Evolutionary conservation across 768 basidiomycete species (phyloP), one percentile per base, ranked within the genome.

Genomic region (Tulasnella sp.): DNA sequence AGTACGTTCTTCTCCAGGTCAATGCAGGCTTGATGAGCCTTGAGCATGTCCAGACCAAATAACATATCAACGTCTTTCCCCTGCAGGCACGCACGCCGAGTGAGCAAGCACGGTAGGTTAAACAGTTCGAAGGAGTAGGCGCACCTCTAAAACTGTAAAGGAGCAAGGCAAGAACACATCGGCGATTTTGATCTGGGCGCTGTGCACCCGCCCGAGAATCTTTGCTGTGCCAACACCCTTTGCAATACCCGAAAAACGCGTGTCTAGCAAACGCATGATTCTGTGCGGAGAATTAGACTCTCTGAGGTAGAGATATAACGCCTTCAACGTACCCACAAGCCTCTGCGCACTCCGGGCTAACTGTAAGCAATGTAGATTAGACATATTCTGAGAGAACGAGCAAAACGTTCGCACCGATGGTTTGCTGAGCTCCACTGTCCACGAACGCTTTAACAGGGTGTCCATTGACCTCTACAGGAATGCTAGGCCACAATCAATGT

Each of bases 31-130:
- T 98, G 96, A 85, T 98, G 95, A 0, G 96, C 94, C 86, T 96
- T 98, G 81, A 99, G 91, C 98, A 99, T 99, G 89, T 99, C 98
- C n/a, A 99, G 90, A 9, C 98, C 98, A 60, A 99, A 93, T 3
- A 99, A 88, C n/a, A 99, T 91, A 84, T 99, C 97, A 72, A 99
- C 96, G 80, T 94, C 92, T 44, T 92, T 91, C 50, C 96, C 96
- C 94, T 96, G 80, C 31, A 22, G 34, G 42, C n/a, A 50, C 20
- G 22, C 31, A 50, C 20, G 22, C 50, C 44, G 28, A 22, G n/a
- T 76, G 54, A 77, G 58, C 37, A 20, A 72, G 64, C 60, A 2
- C n/a, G 31, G 8, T 31, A 28, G 34, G 37, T 37, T 69, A n/a
- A 72, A 41, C 54, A 44, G 37, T 34, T 46, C 77, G 73, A 54